Base-by-base conservation (phyloP, 768 basidiomycete genomes). In the Galerina sulciceps region DNA sequence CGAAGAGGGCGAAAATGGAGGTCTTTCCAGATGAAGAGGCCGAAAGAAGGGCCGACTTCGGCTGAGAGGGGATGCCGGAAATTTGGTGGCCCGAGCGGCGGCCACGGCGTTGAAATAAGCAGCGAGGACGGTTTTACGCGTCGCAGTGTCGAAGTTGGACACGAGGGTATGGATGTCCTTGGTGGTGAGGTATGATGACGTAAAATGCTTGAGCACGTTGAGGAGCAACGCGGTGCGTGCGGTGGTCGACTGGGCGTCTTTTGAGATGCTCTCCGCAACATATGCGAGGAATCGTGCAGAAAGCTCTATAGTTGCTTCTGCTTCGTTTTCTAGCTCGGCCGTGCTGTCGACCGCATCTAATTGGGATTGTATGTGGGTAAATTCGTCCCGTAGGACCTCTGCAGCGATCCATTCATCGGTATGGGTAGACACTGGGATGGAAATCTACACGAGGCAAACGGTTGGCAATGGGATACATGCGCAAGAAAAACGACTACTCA, bases 1-100 rank as follows among this genome's bases (percentile, higher is more conserved):
- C 96, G 70, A 99, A 99, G 40, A 99, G 79, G 51, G 94, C 96
- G 75, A 91, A 98, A 66, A 98, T 77, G 46, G 83, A 90, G 53
- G 85, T 89, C 43, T 88, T 82, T 45, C 85, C 83, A n/a, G 80
- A 71, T 45, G 75, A 67, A 35, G 85, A 85, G 38, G 89, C 87
- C 10, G 78, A 73, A 57, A 96, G 75, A 20, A 96, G 85, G 10
- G 91, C 88, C 23, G 91, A 88, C 46, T 83, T 59, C 10, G 88
- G 83, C 34, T 83, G 76, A 31, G 76, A 73, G 36, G 91, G 89
- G 56, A 92, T 82, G 60, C 76, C 79, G 23, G 78, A 75, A 35
- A 81, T 76, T 60, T 81, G 79, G 40, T 79, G 77, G 57, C 52
- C 74, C 89, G 88, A 60, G 91, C 85, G 34, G 83, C 76, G 44